Base-by-base conservation (phyloP, 2,329 filamentous ascomycete genomes). In the Beauveria bassiana region DNA sequence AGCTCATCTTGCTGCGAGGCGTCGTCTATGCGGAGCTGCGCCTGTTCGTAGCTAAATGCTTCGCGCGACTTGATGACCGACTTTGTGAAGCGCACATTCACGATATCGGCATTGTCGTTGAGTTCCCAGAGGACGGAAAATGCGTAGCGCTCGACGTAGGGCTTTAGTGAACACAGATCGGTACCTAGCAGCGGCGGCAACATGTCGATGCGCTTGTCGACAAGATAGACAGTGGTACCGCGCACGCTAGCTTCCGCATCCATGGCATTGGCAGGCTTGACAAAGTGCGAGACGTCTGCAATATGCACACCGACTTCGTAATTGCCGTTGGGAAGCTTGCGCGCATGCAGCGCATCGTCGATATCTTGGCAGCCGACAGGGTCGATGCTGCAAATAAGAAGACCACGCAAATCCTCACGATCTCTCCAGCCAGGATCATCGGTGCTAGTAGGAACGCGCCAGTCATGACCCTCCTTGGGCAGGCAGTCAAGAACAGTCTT, bases 181-280 rank as follows among this genome's bases (percentile, higher is more conserved):
- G 95, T 99, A 62, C 95, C 95, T 14, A 99, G 86, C 38, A 99
- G 86, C 82, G 92, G 93, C 1, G 96, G 96, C 73, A 99, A 82
- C 96, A 99, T 99, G 79, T 99, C 96, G 69, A 99, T 99, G 69
- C 95, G 92, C 81, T 99, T 99, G 75, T 99, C 95, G 3, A 99
- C 95, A 18, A 99, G 81, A 72, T 99, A 99, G 31, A 99, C 95
- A 0, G 93, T 98, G 5, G 95, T 98, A 64, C 95, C 95, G 69
- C 95, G 88, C 70, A 96, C 86, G 70, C 91, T 95, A 3, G 95
- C 95, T 76, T 99, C 95, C 53, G 87, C 85, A 72, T 99, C 96
- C 95, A 99, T 99, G 59, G 95, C 89, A 70, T 93, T 99, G 73
- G 90, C 92, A 28, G 96, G 93, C 75, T 95, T 96, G 69, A 99